A percentile compares a stretch with the other conserved stretches of the same genome.
phyloP scores from a whole-genome alignment of 2,329 filamentous ascomycete genomes.

The Nemania sp. region DNA sequence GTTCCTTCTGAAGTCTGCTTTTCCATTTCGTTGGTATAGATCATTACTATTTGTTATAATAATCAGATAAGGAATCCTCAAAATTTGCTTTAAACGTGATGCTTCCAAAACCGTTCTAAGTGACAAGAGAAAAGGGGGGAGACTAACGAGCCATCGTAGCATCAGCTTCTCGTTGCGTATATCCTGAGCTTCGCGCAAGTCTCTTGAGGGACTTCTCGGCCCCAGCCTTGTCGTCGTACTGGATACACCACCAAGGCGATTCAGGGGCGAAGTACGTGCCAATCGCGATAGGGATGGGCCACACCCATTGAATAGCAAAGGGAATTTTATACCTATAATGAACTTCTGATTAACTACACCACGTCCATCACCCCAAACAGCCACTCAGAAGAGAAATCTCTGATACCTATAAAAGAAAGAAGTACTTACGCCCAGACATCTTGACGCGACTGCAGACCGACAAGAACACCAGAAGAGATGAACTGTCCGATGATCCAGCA shows the following conservation, averaged over 20 bases:
- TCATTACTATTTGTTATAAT: slow-evolving; percentile 40
- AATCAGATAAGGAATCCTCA: neutral
- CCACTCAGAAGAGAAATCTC: neutral
- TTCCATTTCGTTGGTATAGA: slow-evolving; percentile 48
- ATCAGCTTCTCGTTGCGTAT: slow-evolving; percentile 37
- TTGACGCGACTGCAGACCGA: slow-evolving; percentile 29
- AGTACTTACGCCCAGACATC: slow-evolving; percentile 38
- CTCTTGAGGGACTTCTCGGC: slow-evolving; percentile 34
- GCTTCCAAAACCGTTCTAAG: no score
- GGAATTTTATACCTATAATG: slow-evolving; percentile 36
- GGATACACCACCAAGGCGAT: slow-evolving; percentile 39
- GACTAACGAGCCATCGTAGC: slow-evolving; percentile 35
- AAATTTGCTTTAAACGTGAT: no score
- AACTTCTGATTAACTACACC: neutral
- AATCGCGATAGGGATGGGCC: slow-evolving; percentile 37
- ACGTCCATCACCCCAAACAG: neutral
- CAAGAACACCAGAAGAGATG: slow-evolving; percentile 40
- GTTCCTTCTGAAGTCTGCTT: slow-evolving; percentile 41
- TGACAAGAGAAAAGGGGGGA: no score
- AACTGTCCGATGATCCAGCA: slow-evolving; percentile 46
- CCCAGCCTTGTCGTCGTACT: slow-evolving; percentile 28
- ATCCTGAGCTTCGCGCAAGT: slow-evolving; percentile 37
- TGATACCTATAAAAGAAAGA: neutral
- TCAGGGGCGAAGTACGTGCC: slow-evolving; percentile 37
- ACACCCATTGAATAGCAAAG: slow-evolving; percentile 38